Conservation (phyloP, 23 red algal species). For the Gracilariopsis chorda region DNA sequence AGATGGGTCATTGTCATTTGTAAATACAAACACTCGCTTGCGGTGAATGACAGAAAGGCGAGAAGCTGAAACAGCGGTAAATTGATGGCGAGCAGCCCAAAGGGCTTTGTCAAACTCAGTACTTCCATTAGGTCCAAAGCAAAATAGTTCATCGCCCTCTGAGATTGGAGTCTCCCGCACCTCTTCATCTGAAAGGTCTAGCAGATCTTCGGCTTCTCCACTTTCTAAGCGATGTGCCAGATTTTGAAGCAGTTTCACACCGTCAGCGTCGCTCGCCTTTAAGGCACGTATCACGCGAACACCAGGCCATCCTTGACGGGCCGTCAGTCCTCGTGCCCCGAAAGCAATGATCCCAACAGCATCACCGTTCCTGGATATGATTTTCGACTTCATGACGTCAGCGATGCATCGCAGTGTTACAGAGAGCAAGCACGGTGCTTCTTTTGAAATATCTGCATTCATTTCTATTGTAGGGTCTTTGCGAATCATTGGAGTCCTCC, state of each 20-base stretch:
- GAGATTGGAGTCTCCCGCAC: not conserved
- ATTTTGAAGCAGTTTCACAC: conserved; percentile 20
- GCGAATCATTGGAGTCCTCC: conserved; percentile 16
- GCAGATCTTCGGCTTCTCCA: conserved; percentile 36
- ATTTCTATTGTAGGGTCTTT: conserved; percentile 7
- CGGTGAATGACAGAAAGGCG: conserved; percentile 31
- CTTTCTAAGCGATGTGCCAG: conserved; percentile 26
- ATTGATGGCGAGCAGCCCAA: conserved; percentile 52
- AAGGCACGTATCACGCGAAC: conserved; percentile 37
- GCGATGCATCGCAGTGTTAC: conserved; percentile 31
- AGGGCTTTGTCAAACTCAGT: conserved; percentile 61
- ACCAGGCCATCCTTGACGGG: conserved; percentile 40
- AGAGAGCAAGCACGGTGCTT: conserved; percentile 32
- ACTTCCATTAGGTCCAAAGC: conserved; percentile 27
- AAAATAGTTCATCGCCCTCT: conserved; percentile 11
- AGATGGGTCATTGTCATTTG: conserved; percentile 50
- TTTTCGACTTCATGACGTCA: conserved; percentile 59
- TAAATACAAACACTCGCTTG: conserved; percentile 64
- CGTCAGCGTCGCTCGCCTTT: not conserved
- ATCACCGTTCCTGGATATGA: not conserved
- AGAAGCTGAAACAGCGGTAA: conserved; percentile 24
- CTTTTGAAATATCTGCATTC: conserved; percentile 7
- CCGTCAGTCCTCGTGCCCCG: conserved; percentile 5
- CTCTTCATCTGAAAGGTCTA: not conserved
- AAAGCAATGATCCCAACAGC: conserved; percentile 44